Conservation (phyloP, 2,329 filamentous ascomycete species). For the Paracoccidioides brasiliensis region DNA sequence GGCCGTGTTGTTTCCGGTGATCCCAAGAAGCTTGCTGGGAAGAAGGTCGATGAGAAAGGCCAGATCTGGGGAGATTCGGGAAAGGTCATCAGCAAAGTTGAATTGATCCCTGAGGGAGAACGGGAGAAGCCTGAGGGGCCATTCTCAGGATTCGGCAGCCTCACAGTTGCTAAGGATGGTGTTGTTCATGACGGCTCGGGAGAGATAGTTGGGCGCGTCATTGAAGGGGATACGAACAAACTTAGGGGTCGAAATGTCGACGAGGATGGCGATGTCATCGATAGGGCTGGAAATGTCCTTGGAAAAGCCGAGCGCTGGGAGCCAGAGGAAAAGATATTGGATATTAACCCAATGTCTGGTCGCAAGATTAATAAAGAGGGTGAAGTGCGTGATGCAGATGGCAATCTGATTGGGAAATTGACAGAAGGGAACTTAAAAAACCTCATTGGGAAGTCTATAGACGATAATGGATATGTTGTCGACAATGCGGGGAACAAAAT, state of each 20-base stretch:
- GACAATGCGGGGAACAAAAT: slow-evolving; percentile 51
- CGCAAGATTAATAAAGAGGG: slow-evolving; percentile 40
- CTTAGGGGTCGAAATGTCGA: slow-evolving; percentile 55
- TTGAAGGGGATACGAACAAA: slow-evolving; percentile 51
- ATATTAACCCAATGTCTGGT: slow-evolving; percentile 47
- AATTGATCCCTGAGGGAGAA: slow-evolving; percentile 42
- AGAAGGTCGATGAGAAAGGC: slow-evolving; percentile 49
- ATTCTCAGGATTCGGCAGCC: slow-evolving; percentile 47
- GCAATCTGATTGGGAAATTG: slow-evolving; percentile 34
- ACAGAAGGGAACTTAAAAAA: slow-evolving; percentile 32
- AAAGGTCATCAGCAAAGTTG: slow-evolving; percentile 46
- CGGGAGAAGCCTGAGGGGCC: slow-evolving; percentile 40
- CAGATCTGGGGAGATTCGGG: slow-evolving; percentile 53
- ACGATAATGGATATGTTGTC: slow-evolving; percentile 42
- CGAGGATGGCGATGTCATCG: slow-evolving; percentile 54
- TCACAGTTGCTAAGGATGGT: slow-evolving; percentile 45
- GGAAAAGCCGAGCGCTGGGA: slow-evolving; percentile 59
- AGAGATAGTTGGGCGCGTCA: slow-evolving; percentile 45
- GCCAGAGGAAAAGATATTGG: slow-evolving; percentile 41
- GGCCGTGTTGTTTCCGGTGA: slow-evolving; percentile 47
- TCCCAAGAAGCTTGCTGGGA: slow-evolving; percentile 42
- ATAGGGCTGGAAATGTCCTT: slow-evolving; percentile 53
- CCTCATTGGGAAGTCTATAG: slow-evolving; percentile 31
- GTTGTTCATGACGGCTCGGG: slow-evolving; percentile 40
- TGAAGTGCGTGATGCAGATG: slow-evolving; percentile 34